These are phyloP conservation scores for Flaveria sonorensis DNA, from an alignment of 129 eudicot genomes.

Conservation along the genomic window DNA sequence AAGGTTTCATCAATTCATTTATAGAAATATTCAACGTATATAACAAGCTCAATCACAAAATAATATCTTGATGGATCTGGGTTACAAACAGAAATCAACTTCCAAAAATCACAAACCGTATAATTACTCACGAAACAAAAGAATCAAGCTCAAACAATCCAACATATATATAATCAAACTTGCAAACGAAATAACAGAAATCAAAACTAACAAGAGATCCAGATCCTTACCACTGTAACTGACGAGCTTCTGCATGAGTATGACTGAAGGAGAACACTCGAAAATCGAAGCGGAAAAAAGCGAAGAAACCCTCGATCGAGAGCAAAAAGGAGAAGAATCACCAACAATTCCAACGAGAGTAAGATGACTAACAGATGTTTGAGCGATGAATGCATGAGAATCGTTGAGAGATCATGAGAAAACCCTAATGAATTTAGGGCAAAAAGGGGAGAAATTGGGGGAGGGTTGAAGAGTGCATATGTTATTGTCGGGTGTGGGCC, in stretches of 20 bases:
- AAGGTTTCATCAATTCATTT: neutral
- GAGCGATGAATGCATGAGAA: slow-evolving; percentile 52
- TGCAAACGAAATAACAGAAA: neutral
- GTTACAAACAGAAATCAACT: neutral
- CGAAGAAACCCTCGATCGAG: slow-evolving; percentile 66
- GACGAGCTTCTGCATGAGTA: slow-evolving; percentile 75
- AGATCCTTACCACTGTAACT: slow-evolving; percentile 62
- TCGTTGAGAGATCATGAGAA: slow-evolving; percentile 27
- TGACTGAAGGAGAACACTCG: slow-evolving; percentile 34
- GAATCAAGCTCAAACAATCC: neutral
- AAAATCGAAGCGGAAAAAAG: slow-evolving; percentile 43
- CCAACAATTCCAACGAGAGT: neutral
- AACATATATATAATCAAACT: neutral
- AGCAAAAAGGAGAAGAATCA: slow-evolving; percentile 53
- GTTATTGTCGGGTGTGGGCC: slow-evolving; percentile 42
- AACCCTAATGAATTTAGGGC: slow-evolving; percentile 83
- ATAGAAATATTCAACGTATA: too few species aligned
- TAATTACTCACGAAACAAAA: too few species aligned
- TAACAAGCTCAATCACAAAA: neutral
- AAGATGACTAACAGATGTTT: slow-evolving; percentile 27
- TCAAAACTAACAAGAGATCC: neutral
- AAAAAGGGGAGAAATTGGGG: slow-evolving; percentile 56
- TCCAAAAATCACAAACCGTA: too few species aligned
- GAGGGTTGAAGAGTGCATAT: slow-evolving; percentile 29
- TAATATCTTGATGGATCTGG: neutral